These are phyloP conservation scores for Beauveria bassiana DNA, from an alignment of 2,329 filamentous ascomycete genomes.

Conservation along the genomic window DNA sequence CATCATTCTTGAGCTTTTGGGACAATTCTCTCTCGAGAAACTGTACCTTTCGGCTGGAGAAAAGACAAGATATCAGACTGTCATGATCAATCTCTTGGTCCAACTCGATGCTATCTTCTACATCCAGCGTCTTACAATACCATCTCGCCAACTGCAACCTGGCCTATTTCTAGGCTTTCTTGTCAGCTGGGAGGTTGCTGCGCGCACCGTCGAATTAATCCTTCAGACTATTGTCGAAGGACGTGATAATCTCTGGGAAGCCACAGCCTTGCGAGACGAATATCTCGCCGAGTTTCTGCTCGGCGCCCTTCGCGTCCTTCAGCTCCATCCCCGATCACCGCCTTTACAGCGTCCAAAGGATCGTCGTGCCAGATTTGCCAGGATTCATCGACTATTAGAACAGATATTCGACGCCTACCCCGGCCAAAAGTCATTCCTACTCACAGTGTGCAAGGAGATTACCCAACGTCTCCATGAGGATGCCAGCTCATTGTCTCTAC, in stretches of 20 bases:
- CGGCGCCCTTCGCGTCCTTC: slow-evolving; percentile 28
- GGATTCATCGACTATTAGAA: slow-evolving; percentile 29
- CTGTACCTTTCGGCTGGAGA: slow-evolving; percentile 29
- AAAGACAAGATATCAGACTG: slow-evolving; percentile 25
- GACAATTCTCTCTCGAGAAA: slow-evolving; percentile 33
- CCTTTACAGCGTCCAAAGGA: slow-evolving; percentile 25
- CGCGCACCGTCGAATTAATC: slow-evolving; percentile 30
- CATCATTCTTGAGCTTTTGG: slow-evolving; percentile 33
- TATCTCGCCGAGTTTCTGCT: slow-evolving; percentile 31
- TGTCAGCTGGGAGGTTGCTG: slow-evolving; percentile 32
- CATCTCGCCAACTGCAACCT: slow-evolving; percentile 25
- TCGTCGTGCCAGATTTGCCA: slow-evolving; percentile 29
- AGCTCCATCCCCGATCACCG: slow-evolving; percentile 29
- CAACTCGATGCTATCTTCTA: slow-evolving; percentile 33
- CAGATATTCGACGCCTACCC: slow-evolving; percentile 32
- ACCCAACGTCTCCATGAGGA: slow-evolving; percentile 27
- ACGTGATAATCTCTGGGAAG: slow-evolving; percentile 27
- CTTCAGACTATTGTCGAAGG: slow-evolving; percentile 28
- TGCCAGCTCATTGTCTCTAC: slow-evolving; percentile 26
- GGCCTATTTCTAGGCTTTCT: slow-evolving; percentile 31
- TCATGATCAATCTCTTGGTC: slow-evolving; percentile 27
- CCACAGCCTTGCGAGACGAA: slow-evolving; percentile 24
- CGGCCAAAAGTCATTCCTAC: slow-evolving; percentile 28
- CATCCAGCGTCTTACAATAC: slow-evolving; percentile 32
- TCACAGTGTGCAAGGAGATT: slow-evolving; percentile 30